Evolutionary conservation across 495 filamentous ascomycete species (phyloP), one percentile per base, ranked within the genome.

Genomic region (Aspergillus egyptiacus): DNA sequence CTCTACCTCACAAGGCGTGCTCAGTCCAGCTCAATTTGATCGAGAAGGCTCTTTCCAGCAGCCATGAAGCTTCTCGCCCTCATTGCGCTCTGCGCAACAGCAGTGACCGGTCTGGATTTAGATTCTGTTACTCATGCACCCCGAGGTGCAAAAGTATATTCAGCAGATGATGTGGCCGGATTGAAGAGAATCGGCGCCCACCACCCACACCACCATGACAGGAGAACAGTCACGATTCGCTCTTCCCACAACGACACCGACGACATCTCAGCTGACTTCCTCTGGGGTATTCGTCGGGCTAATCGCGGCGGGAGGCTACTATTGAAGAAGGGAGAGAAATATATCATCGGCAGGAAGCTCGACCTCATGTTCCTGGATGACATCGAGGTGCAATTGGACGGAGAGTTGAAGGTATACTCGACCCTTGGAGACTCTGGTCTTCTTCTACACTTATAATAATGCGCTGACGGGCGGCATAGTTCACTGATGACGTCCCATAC

Each of bases 401-500:
- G 78, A 34, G 70, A 78, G 60, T 60, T 81, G 43, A 72, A 66
- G 63, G 66, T 66, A 59, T n/a, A 25, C 41, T 49, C 9, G 7
- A 7, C 11, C 13, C 15, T n/a, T n/a, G n/a, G n/a, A n/a, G n/a
- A n/a, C n/a, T n/a, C n/a, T n/a, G n/a, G n/a, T n/a, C n/a, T 18
- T 22, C n/a, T 14, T 36, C 13, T 36, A n/a, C 33, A 7, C 14
- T 14, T 40, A 13, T 6, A 22, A 6, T 19, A 45, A 33, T 18
- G 13, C 14, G 14, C 13, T 10, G 18, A 37, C n/a, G 20, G 33
- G 45, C 45, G 19, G 43, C 2, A 25, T 39, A 74, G 67, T 82
- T 81, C 63, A 81, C 78, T 31, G 69, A 81, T 45, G 71, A 81
- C 46, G 74, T 78, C 30, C 56, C 63, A 11, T 81, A 76, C 62